Evolutionary conservation across 75 land plant species (phyloP).

Genomic region (Cryptomeria japonica): DNA sequence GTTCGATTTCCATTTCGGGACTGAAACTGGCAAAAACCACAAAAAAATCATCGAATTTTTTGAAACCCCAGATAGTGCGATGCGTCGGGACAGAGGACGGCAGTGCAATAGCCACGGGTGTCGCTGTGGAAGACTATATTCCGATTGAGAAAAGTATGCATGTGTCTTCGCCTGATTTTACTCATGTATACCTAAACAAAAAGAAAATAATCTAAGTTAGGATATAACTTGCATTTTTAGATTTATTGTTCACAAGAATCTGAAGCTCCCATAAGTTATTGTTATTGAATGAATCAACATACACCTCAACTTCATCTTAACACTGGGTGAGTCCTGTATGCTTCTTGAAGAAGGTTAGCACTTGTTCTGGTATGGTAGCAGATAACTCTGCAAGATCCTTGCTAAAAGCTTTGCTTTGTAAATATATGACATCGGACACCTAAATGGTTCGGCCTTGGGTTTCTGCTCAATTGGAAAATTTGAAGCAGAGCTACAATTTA

Average conservation of each 20-base stretch:
- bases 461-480: neutral
- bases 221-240: too few relatives aligned
- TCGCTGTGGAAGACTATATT: neutral
- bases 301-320: conserved; percentile 18
- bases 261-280: too few relatives aligned
- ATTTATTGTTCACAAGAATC: too few relatives aligned
- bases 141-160: neutral
- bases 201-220: too few relatives aligned
- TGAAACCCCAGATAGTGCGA: neutral
- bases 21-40: neutral
- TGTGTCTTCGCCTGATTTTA: neutral
- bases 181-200: neutral
- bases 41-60: neutral
- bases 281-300: too few relatives aligned
- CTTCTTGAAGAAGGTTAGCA: conserved; percentile 20
- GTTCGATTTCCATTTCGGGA: neutral
- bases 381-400: conserved; percentile 28
- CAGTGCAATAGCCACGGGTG: neutral
- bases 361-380: conserved; percentile 15
- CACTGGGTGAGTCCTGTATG: conserved; percentile 22
- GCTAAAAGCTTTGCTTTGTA: conserved; percentile 21
- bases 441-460: neutral
- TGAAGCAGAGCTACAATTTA: conserved; percentile 9
- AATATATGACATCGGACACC: neutral
- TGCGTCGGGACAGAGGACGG: neutral